Percentiles rank a stretch among this genome's conserved stretches.
phyloP scores from a whole-genome alignment of 176 grass and related monocot species.

The Zea luxurians region DNA sequence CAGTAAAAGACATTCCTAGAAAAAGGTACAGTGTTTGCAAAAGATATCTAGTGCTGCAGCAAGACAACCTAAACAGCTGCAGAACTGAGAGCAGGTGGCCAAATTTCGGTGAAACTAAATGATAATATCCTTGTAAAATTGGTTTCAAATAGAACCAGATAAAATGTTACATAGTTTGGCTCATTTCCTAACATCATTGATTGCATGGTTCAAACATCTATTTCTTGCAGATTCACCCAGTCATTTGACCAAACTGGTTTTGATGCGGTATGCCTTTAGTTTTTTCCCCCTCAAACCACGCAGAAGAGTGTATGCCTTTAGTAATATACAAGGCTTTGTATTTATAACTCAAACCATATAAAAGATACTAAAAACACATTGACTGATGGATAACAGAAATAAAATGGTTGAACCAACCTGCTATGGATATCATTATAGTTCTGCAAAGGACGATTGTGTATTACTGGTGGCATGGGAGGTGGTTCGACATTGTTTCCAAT shows the following conservation, averaged over 20 bases:
- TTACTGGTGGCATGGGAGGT: slow-evolving; percentile 29
- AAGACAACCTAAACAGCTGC: not conserved
- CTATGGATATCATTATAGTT: slow-evolving; percentile 45
- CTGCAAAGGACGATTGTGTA: slow-evolving; percentile 36
- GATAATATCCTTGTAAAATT: slow-evolving; percentile 11
- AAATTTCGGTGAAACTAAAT: slow-evolving; percentile 13
- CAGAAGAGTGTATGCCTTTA: not conserved
- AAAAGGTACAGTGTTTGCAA: not conserved
- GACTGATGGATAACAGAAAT: not conserved
- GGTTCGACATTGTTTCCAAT: slow-evolving; percentile 61
- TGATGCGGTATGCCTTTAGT: not conserved
- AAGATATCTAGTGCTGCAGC: slow-evolving; percentile 11
- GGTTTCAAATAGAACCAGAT: slow-evolving; percentile 6
- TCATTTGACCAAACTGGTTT: slow-evolving; percentile 8
- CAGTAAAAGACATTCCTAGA: not conserved
- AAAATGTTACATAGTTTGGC: not conserved
- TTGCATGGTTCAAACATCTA: not conserved
- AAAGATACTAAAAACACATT: not conserved
- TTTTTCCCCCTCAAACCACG: no score
- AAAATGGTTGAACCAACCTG: slow-evolving; percentile 42
- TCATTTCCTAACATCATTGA: slow-evolving; percentile 18
- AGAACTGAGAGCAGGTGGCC: not conserved
- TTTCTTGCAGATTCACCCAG: not conserved
- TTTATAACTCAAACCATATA: slow-evolving; percentile 2
- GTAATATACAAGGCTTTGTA: not conserved